Conservation (phyloP, 2,329 filamentous ascomycete genomes). For the Fusarium sp. region DNA sequence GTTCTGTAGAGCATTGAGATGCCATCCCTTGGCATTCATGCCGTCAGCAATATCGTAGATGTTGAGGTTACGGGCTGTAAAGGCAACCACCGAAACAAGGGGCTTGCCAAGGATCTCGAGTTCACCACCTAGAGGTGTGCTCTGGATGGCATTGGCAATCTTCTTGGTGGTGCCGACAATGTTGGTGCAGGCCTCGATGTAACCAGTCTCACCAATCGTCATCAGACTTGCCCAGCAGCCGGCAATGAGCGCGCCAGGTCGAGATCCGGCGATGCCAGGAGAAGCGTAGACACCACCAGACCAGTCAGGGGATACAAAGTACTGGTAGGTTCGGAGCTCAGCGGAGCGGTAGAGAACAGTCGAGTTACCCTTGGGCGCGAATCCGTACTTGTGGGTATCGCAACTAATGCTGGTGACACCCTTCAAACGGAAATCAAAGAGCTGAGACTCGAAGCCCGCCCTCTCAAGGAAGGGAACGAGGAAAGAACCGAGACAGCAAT, state of each 20-base stretch:
- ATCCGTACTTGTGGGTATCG: constrained; percentile 99
- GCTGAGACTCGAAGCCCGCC: constrained; percentile 89
- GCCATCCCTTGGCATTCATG: constrained; percentile 89
- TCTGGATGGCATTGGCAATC: constrained; percentile 79
- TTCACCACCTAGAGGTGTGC: constrained; percentile 77
- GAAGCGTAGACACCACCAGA: constrained; percentile 95
- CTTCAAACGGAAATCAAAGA: constrained; percentile 93
- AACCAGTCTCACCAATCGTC: constrained; percentile 87
- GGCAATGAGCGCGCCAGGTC: constrained; percentile 93
- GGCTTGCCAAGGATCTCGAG: constrained; percentile 86
- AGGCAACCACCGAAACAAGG: constrained; percentile 90
- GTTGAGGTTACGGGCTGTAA: constrained; percentile 84
- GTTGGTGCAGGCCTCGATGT: constrained; percentile 85
- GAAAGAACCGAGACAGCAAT: constrained; percentile 98
- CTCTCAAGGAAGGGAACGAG: constrained; percentile 90
- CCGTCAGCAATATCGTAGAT: constrained; percentile 95
- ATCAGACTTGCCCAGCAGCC: constrained; percentile 96
- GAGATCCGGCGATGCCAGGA: constrained; percentile 89
- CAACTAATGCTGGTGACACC: constrained; percentile 96
- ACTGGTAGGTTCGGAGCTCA: constrained; percentile 86
- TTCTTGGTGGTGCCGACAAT: constrained; percentile 91
- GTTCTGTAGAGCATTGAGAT: constrained; percentile 92
- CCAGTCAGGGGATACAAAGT: constrained; percentile 97
- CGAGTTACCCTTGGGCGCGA: constrained; percentile 97
- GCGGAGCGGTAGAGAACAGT: constrained; percentile 90